Evolutionary conservation across 179 eudicot species (phyloP).

Genomic region (Amaranthus tricolor): DNA sequence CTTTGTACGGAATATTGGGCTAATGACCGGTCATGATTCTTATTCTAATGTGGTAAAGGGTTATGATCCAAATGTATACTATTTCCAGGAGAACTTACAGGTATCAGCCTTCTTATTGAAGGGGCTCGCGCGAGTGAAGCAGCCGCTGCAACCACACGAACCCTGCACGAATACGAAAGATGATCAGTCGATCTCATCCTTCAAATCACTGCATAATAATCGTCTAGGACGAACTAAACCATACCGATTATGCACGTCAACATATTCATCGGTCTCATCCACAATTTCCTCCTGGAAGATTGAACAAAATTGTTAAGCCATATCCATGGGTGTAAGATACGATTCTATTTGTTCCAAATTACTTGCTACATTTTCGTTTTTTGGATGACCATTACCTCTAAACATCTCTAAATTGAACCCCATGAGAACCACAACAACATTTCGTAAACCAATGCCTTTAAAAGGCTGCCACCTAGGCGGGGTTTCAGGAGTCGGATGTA

Average conservation of each 20-base stretch:
- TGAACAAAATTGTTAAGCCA: slow-evolving; percentile 8
- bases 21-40: not conserved
- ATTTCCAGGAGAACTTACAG: slow-evolving; percentile 32
- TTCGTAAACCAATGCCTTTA: too few relatives aligned
- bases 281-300: slow-evolving; percentile 70
- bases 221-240: not conserved
- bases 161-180: slow-evolving; percentile 36
- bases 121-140: slow-evolving; percentile 71
- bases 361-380: too few relatives aligned
- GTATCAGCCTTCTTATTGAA: slow-evolving; percentile 45
- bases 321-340: not conserved
- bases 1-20: too few relatives aligned
- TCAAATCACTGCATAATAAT: not conserved
- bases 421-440: too few relatives aligned
- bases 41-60: not conserved
- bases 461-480: too few relatives aligned
- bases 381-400: too few relatives aligned
- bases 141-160: slow-evolving; percentile 64
- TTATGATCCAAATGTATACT: not conserved
- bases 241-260: slow-evolving; percentile 77
- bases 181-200: not conserved
- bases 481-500: too few relatives aligned
- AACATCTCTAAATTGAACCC: too few relatives aligned
- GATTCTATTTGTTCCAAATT: not conserved
- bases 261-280: slow-evolving; percentile 72